Percentiles rank a stretch among this genome's conserved stretches.
Conservation (phyloP, 2,329 filamentous ascomycete genomes). For the Hymenoscyphus linearis region DNA sequence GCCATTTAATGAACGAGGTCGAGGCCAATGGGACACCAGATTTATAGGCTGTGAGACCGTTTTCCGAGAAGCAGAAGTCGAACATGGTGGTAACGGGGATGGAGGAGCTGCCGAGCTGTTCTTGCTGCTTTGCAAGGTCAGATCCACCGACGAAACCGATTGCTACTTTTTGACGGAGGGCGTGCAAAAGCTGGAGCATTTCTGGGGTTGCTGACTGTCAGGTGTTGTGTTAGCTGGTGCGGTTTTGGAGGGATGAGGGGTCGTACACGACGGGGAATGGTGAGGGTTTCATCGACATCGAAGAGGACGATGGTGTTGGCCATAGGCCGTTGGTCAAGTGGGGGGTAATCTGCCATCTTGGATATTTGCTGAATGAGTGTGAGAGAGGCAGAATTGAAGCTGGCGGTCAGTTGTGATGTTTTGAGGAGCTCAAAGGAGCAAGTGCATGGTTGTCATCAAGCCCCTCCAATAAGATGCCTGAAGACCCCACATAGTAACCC, state of each 20-base stretch:
- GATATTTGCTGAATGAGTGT: background rate
- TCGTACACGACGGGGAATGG: background rate
- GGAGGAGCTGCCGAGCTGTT: constrained; percentile 72
- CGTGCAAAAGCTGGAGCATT: constrained; percentile 74
- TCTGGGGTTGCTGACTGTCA: constrained; percentile 64
- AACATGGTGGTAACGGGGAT: constrained; percentile 77
- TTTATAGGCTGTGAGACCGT: constrained; percentile 88
- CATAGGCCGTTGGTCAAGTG: constrained; percentile 76
- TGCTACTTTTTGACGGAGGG: constrained; percentile 79
- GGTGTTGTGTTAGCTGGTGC: background rate
- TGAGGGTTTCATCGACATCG: constrained; percentile 88
- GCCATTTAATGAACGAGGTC: constrained; percentile 84
- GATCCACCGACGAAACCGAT: constrained; percentile 92
- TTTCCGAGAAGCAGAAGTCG: constrained; percentile 97
- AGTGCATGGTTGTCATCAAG: background rate
- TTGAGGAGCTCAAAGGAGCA: background rate
- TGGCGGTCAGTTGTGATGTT: constrained; percentile 3
- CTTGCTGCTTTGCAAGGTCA: constrained; percentile 89
- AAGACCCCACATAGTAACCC: background rate
- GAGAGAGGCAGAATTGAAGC: background rate
- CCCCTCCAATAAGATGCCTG: background rate
- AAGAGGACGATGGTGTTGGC: constrained; percentile 94
- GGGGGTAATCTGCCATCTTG: constrained; percentile 42
- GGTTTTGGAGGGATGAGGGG: background rate
- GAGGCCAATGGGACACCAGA: constrained; percentile 69